Evolutionary conservation across 139 green algal species (phyloP), one percentile per base, ranked within the genome.

Genomic region (Auxenochlorella pyrenoidosa): DNA sequence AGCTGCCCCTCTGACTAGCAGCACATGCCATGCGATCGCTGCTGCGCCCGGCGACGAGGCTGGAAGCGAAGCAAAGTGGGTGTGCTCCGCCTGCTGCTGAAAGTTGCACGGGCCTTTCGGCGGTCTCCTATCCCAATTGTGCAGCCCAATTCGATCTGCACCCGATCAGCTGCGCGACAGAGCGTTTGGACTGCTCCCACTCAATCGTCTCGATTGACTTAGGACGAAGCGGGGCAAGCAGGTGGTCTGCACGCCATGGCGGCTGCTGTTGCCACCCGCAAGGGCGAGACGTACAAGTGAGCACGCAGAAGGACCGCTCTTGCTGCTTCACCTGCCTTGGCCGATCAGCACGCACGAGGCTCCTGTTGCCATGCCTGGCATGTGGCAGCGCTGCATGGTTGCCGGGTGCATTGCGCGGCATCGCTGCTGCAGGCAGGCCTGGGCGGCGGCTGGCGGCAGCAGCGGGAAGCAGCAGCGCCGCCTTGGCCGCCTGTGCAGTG

Each of bases 231-330:
- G 30, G 28, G 24, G 43, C 21, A 26, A 10, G 40, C 75, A 30
- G 77, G 84, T 15, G 71, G 4, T 44, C 66, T 41, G 54, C 68
- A 73, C 54, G 70, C 58, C 4, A 83, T 89, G 83, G 84, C 58
- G 47, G 84, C 66, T 18, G 43, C 83, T 28, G 28, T 41, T 13
- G 51, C n/a, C 28, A 84, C 84, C 15, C 70, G 47, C 19, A 93
- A 92, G 63, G 91, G 91, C 1, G 91, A 93, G 47, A 91, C 85
- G 34, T 93, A 88, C 80, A 93, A 90, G 90, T 93, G 79, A 63
- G 90, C 12, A 30, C 58, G 58, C 40, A 41, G 73, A 4, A 28
- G 1, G 38, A 58, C 38, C 40, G 47, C 26, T 28, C 19, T 13
- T 26, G 77, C 77, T 40, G 19, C 21, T 43, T 83, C 24, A 47